phyloP scores from a whole-genome alignment of 768 basidiomycete species.

The Sistotremastrum suecicum region DNA sequence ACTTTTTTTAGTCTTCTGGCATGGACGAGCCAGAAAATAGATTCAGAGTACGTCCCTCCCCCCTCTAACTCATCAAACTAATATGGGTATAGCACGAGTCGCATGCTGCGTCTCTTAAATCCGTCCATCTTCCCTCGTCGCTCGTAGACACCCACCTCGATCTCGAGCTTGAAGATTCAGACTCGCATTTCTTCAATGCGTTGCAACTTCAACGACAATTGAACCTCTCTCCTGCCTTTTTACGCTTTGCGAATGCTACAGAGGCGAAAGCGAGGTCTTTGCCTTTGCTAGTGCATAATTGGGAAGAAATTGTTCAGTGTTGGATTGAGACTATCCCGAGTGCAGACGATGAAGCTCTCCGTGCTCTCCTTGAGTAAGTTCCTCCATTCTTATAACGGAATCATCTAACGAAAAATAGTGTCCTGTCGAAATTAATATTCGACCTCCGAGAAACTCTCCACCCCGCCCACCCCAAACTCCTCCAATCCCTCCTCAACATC shows the following conservation, averaged over 20 bases:
- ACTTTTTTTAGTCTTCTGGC: too few relatives aligned
- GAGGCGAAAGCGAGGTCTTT: slow-evolving; percentile 56
- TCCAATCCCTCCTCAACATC: slow-evolving; percentile 40
- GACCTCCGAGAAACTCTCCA: slow-evolving; percentile 69
- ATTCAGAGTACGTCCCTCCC: too few relatives aligned
- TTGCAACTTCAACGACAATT: slow-evolving; percentile 68
- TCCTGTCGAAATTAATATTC: slow-evolving; percentile 64
- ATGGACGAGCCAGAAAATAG: too few relatives aligned
- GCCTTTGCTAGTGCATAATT: slow-evolving; percentile 71
- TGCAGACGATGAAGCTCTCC: slow-evolving; percentile 60
- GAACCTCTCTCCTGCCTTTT: slow-evolving; percentile 63
- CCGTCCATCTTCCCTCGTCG: slow-evolving; percentile 13
- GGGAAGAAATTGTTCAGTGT: slow-evolving; percentile 47
- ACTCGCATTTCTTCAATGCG: slow-evolving; percentile 65
- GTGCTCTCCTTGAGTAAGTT: slow-evolving; percentile 63
- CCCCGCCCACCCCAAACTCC: slow-evolving; percentile 42
- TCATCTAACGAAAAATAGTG: slow-evolving; percentile 24
- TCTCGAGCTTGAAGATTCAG: slow-evolving; percentile 41
- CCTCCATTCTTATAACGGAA: background rate
- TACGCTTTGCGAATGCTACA: slow-evolving; percentile 49
- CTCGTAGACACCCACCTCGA: slow-evolving; percentile 7
- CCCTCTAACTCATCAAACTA: too few relatives aligned
- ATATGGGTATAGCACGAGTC: slow-evolving; percentile 8
- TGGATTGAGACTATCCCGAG: slow-evolving; percentile 47
- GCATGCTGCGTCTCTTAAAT: slow-evolving; percentile 9